A percentile compares a stretch with the other conserved stretches of the same genome.
Conservation (phyloP, 1,284 basidiomycete genomes). For the Sanguinoderma infundibulare region DNA sequence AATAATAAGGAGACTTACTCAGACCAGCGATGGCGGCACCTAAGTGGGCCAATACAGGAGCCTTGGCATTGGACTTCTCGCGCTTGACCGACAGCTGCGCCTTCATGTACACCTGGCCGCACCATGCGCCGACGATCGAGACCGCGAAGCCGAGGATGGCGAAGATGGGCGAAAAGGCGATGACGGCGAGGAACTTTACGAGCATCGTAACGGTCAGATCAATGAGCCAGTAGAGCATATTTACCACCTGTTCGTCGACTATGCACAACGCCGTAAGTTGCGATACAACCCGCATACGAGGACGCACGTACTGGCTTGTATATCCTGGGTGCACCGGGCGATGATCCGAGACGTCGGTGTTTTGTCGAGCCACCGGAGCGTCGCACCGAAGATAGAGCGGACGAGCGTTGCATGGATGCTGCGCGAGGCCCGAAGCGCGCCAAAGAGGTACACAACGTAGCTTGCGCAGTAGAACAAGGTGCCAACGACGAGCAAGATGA, state of each 20-base stretch:
- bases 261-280: not conserved
- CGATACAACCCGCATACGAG: no score
- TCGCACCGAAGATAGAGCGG: slow-evolving; percentile 55
- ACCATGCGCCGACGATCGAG: slow-evolving; percentile 48
- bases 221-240: slow-evolving; percentile 30
- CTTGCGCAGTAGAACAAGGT: slow-evolving; percentile 32
- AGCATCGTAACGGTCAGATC: slow-evolving; percentile 39
- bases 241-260: slow-evolving; percentile 41
- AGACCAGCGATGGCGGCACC: slow-evolving; percentile 71
- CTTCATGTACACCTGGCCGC: slow-evolving; percentile 65
- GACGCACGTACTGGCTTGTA: slow-evolving; percentile 42
- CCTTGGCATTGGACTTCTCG: slow-evolving; percentile 72
- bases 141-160: slow-evolving; percentile 46
- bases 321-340: slow-evolving; percentile 63
- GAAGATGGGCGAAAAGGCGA: slow-evolving; percentile 50
- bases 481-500: slow-evolving; percentile 36
- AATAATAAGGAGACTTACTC: slow-evolving; percentile 45
- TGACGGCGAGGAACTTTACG: slow-evolving; percentile 46
- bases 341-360: slow-evolving; percentile 62
- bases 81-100: slow-evolving; percentile 79
- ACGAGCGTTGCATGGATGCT: slow-evolving; percentile 59
- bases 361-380: slow-evolving; percentile 41
- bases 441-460: slow-evolving; percentile 42
- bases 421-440: slow-evolving; percentile 54
- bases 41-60: slow-evolving; percentile 74